Base-by-base conservation (phyloP, 148 eudicot species). In the Vaccinium darrowii region DNA sequence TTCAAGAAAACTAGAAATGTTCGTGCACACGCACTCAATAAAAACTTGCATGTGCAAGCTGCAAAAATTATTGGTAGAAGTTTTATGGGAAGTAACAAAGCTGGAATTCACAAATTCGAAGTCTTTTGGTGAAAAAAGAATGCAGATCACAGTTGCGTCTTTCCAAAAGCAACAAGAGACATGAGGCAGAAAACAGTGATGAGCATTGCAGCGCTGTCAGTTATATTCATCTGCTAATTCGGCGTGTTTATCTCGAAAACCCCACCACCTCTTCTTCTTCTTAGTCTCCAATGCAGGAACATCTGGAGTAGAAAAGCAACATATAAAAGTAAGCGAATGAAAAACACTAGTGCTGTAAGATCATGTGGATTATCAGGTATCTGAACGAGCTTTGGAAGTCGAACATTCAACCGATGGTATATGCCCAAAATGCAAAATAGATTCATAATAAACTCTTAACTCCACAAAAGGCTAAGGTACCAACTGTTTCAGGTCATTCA, bases 261-360 rank as follows among this genome's bases (percentile, higher is more conserved):
- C 57, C 81, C 71, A 33, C 69, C 67, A 67, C 72, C 75, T 67
- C 78, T 69, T 82, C 78, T 82, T 86, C 76, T 18, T 86, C 84
- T 63, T 82, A 62, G 81, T 75, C 65, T 19, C 84, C 78, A 81
- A 71, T 43, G 76, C 30, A 69, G 88, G 88, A 53, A 86, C 51
- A 86, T 82, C 88, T 86, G 88, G 53, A 86, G 69, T 39, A 25
- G 10, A 9, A 63, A 21, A 33, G n/a, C 25, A 51, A 77, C 2
- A 36, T 47, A 16, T 12, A 25, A 73, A 51, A 2, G 60, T 51
- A 80, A 65, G 49, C 73, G 5, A n/a, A 43, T 36, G 78, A 79
- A 71, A 15, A 23, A 36, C 47, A 16, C 21, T 18, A 25, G 30
- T 39, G 79, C 30, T 6, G 8, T 14, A 47, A 53, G 56, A 47